Evolutionary conservation across 371 early-diverging fungal genomes (phyloP), one percentile per base, ranked within the genome.

Genomic region (Dinochytrium kinnereticum): DNA sequence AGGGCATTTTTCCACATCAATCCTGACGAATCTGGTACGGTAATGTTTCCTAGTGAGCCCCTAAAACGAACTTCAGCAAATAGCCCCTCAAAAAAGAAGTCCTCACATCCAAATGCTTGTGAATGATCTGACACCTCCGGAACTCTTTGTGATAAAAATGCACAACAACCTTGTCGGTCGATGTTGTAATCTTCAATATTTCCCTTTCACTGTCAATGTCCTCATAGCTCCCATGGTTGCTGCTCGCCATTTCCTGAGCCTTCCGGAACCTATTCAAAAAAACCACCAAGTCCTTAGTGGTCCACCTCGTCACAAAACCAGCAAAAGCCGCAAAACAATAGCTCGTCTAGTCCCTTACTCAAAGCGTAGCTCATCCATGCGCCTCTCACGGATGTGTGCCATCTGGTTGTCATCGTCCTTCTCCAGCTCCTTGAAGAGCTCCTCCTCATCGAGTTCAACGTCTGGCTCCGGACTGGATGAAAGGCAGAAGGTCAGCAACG

Each of bases 131-230:
- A 77, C 99, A 98, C 51, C 96, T 88, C 72, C 94, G 88, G 83
- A 98, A 98, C 72, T 96, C 95, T 61, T 90, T 86, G 76, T 96
- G 97, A 59, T 85, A 93, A 76, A 98, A 98, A 75, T 97, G 96
- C 5, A 95, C 91, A 2, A 95, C 92, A 36, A 89, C 88, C 51
- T 88, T 83, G 61, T 91, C 89, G n/a, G 89, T 86, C 26, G 82
- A 85, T 36, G 95, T 93, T 5, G 95, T 93, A 36, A 93, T 88
- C 51, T 91, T 86, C 81, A 98, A 89, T 67, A 96, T 84, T 26
- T 94, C 95, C 82, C 96, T 96, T 76, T 98, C 98, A 13, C 85
- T 86, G 24, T 75, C 70, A 40, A 96, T 86, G 40, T 94, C 93
- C 13, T 86, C 85, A 81, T 93, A 96, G 0, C 87, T 77, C n/a